phyloP scores from a whole-genome alignment of 2,329 filamentous ascomycete species.

The Teratosphaeria destructans region DNA sequence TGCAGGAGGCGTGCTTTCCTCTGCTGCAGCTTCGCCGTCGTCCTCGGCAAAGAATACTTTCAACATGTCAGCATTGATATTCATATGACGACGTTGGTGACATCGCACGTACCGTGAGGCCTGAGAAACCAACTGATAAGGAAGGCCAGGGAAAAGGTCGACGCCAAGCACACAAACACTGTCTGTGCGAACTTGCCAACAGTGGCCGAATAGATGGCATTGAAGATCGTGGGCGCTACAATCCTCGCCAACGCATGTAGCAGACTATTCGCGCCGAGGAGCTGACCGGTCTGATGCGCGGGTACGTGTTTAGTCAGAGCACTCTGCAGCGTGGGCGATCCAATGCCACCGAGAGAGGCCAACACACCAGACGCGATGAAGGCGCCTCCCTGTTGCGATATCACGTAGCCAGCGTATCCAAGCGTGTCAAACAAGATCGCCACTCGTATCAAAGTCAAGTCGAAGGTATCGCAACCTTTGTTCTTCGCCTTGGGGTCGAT shows the following conservation, averaged over 20 bases:
- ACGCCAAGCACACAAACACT: slow-evolving; percentile 65
- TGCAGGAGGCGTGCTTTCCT: not conserved
- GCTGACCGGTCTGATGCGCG: slow-evolving; percentile 65
- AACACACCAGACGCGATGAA: slow-evolving; percentile 65
- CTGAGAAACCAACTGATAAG: slow-evolving; percentile 59
- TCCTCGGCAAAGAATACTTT: not conserved
- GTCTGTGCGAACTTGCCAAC: slow-evolving; percentile 69
- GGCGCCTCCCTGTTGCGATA: slow-evolving; percentile 49
- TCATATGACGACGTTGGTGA: not conserved
- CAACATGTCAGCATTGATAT: not conserved
- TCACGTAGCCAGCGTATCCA: slow-evolving; percentile 62
- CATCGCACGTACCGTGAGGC: slow-evolving; percentile 57
- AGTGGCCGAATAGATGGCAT: slow-evolving; percentile 73
- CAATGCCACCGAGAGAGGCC: slow-evolving; percentile 72
- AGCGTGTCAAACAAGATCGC: slow-evolving; percentile 66
- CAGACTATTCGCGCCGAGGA: slow-evolving; percentile 81
- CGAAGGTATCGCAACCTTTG: slow-evolving; percentile 64
- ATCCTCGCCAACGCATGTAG: slow-evolving; percentile 74
- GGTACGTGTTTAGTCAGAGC: slow-evolving; percentile 86
- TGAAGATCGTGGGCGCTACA: slow-evolving; percentile 71
- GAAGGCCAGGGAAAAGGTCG: slow-evolving; percentile 57
- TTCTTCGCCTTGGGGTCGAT: slow-evolving; percentile 39
- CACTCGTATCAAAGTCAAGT: slow-evolving; percentile 64
- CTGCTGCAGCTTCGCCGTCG: not conserved
- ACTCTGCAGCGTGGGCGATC: slow-evolving; percentile 72